These are phyloP conservation scores for Delitschia confertaspora DNA, from an alignment of 495 filamentous ascomycete species.

Conservation along the genomic window DNA sequence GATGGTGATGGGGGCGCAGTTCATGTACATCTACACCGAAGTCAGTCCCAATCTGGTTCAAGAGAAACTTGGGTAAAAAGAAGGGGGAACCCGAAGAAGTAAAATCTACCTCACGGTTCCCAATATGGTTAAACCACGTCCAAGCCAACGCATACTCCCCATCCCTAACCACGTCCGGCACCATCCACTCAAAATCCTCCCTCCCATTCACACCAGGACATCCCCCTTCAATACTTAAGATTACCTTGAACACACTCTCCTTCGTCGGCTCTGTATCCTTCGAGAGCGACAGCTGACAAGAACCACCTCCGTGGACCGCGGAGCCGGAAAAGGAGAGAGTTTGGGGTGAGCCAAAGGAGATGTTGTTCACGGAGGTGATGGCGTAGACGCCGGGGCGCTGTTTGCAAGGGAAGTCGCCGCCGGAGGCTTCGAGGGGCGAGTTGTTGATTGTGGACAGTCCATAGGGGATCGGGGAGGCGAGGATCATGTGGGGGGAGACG, in stretches of 20 bases:
- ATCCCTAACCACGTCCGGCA: slow-evolving; percentile 49
- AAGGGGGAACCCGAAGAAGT: no score
- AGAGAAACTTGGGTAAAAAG: no score
- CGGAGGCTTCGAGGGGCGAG: slow-evolving; percentile 55
- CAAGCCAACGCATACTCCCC: slow-evolving; percentile 47
- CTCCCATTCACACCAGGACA: slow-evolving; percentile 48
- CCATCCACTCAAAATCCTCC: slow-evolving; percentile 43
- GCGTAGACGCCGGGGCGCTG: slow-evolving; percentile 38
- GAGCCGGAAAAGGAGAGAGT: slow-evolving; percentile 47
- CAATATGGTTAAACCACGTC: slow-evolving; percentile 57
- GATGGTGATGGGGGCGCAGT: slow-evolving; percentile 48
- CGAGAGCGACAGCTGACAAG: slow-evolving; percentile 74
- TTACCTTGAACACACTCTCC: slow-evolving; percentile 62
- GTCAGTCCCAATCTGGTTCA: slow-evolving; percentile 42
- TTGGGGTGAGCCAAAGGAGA: slow-evolving; percentile 45
- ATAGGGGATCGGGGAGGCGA: slow-evolving; percentile 62
- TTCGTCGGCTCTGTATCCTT: slow-evolving; percentile 54
- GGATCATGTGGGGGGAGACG: slow-evolving; percentile 59
- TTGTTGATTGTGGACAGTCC: slow-evolving; percentile 39
- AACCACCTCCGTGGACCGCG: slow-evolving; percentile 75
- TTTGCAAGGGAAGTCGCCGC: slow-evolving; percentile 78
- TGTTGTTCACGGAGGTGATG: slow-evolving; percentile 40
- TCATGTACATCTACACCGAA: slow-evolving; percentile 58
- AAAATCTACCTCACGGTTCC: no score
- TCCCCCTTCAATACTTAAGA: slow-evolving; percentile 69